These are phyloP conservation scores for Diaporthe citrichinensis DNA, from an alignment of 2,329 filamentous ascomycete species.

Conservation along the genomic window DNA sequence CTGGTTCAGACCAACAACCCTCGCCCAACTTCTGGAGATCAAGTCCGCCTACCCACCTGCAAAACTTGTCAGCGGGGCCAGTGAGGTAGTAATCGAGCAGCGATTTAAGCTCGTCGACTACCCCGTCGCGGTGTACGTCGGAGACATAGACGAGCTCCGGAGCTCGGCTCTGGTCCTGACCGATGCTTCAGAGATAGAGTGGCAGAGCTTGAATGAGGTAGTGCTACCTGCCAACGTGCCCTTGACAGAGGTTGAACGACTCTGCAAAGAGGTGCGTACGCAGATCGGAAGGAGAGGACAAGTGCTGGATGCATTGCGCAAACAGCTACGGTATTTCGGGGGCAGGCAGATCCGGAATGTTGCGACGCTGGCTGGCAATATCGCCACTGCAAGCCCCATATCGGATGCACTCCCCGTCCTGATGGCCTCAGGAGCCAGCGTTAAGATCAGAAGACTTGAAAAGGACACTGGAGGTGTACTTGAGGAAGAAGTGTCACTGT, in stretches of 20 bases:
- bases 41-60: constrained; percentile 87
- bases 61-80: constrained; percentile 95
- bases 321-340: constrained; percentile 94
- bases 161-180: constrained; percentile 74
- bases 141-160: constrained; percentile 90
- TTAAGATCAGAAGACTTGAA: constrained; percentile 78
- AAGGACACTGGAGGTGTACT: constrained; percentile 56
- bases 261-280: constrained; percentile 83
- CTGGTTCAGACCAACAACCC: constrained; percentile 93
- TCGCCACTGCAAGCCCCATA: constrained; percentile 94
- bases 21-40: constrained; percentile 93
- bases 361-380: constrained; percentile 93
- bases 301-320: constrained; percentile 88
- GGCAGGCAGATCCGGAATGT: constrained; percentile 96
- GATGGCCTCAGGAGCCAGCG: constrained; percentile 84
- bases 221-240: constrained; percentile 94
- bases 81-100: constrained; percentile 97
- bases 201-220: constrained; percentile 75
- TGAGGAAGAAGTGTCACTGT: constrained; percentile 82
- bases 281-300: constrained; percentile 84
- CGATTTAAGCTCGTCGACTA: constrained; percentile 98
- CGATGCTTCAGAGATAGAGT: neutral
- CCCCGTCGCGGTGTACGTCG: constrained; percentile 89
- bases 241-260: constrained; percentile 89
- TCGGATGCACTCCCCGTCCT: constrained; percentile 96